Evolutionary conservation across 2,329 filamentous ascomycete genomes (phyloP).

Genomic region (Aspergillus phoenicis): DNA sequence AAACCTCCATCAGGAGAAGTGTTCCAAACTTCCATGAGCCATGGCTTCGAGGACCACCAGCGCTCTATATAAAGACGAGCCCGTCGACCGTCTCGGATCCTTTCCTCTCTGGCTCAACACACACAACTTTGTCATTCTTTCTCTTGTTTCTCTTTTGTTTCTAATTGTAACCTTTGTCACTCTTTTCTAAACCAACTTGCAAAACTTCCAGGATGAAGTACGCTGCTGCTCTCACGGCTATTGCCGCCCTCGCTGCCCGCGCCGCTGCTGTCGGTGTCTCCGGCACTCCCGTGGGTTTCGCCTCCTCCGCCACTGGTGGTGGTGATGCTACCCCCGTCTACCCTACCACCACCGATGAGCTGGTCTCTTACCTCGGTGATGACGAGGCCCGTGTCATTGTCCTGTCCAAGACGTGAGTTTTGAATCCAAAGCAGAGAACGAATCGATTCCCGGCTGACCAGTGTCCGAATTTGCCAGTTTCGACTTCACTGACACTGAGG

Average conservation of each 20-base stretch:
- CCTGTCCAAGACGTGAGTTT: slow-evolving; percentile 26
- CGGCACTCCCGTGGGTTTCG: slow-evolving; percentile 51
- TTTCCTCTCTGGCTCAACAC: slow-evolving; percentile 8
- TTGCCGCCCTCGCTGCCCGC: slow-evolving; percentile 19
- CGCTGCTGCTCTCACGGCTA: slow-evolving; percentile 18
- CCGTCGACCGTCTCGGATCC: slow-evolving; percentile 1
- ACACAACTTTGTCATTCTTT: slow-evolving; percentile 9
- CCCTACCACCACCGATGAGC: slow-evolving; percentile 58
- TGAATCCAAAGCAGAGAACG: neutral
- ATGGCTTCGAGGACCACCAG: neutral
- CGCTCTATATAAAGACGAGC: neutral
- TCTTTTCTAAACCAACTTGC: slow-evolving; percentile 2
- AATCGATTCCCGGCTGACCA: neutral
- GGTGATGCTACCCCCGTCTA: slow-evolving; percentile 58
- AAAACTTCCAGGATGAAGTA: slow-evolving; percentile 23
- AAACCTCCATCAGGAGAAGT: neutral
- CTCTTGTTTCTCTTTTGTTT: slow-evolving; percentile 7
- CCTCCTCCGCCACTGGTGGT: slow-evolving; percentile 61
- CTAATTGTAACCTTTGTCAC: neutral
- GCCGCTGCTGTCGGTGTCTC: slow-evolving; percentile 22
- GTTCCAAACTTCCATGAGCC: neutral
- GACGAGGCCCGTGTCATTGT: slow-evolving; percentile 59
- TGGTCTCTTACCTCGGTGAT: slow-evolving; percentile 62
- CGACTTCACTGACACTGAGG: slow-evolving; percentile 26
- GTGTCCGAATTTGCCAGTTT: slow-evolving; percentile 4